A percentile compares a stretch with the other conserved stretches of the same genome.
These are phyloP conservation scores for Rhynchospora tenuis DNA, from an alignment of 176 grass and related monocot species.

Conservation along the genomic window DNA sequence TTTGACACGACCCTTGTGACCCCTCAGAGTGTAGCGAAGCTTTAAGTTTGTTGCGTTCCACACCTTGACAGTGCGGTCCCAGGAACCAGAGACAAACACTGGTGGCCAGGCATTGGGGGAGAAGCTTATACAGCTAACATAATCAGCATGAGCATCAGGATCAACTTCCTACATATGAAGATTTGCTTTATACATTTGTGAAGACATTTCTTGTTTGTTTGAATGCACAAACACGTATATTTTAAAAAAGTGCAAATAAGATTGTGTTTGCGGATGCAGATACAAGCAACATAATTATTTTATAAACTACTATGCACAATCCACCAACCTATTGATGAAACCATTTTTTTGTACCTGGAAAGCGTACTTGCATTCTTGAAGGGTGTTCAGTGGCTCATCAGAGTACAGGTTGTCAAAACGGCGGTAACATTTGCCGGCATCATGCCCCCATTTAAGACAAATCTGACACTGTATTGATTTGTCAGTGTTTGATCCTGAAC, in stretches of 20 bases:
- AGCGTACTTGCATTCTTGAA: slow-evolving; percentile 96
- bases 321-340: neutral
- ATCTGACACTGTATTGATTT: too few relatives aligned
- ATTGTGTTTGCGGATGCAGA: neutral
- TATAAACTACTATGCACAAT: too few relatives aligned
- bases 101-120: slow-evolving; percentile 45
- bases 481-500: too few relatives aligned
- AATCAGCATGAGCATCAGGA: slow-evolving; percentile 59
- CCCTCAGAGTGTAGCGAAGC: slow-evolving; percentile 49
- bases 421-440: too few relatives aligned
- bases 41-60: slow-evolving; percentile 94
- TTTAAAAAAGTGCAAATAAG: neutral
- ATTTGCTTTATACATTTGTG: too few relatives aligned
- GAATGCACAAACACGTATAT: neutral
- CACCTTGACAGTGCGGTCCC: slow-evolving; percentile 86
- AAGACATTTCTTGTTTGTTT: too few relatives aligned
- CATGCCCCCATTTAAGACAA: too few relatives aligned
- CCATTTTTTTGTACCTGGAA: slow-evolving; percentile 32
- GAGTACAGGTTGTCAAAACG: slow-evolving; percentile 77
- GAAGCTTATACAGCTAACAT: slow-evolving; percentile 84
- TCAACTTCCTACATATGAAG: slow-evolving; percentile 25
- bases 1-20: slow-evolving; percentile 69
- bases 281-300: too few relatives aligned
- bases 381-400: slow-evolving; percentile 92
- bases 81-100: slow-evolving; percentile 67